phyloP scores from a whole-genome alignment of 176 grass and related monocot species.

The Cenchrus fungigraminus region DNA sequence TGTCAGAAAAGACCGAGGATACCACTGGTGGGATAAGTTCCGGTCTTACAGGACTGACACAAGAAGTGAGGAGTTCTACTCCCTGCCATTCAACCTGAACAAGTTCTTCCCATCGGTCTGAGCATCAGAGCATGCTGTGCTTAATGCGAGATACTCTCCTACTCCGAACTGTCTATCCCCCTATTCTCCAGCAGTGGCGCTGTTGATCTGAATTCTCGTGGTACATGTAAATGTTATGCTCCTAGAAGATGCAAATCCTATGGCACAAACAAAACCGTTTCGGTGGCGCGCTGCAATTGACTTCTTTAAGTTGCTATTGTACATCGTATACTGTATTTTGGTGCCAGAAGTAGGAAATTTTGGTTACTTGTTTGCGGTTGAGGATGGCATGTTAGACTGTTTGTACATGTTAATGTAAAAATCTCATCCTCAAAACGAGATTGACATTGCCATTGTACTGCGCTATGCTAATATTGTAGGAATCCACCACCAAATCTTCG shows the following conservation, averaged over 20 bases:
- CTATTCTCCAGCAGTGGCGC: conserved; percentile 37
- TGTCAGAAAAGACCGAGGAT: conserved; percentile 82
- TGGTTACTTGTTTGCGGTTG: conserved; percentile 36
- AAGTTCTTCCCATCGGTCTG: conserved; percentile 98
- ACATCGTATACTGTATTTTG: conserved; percentile 37
- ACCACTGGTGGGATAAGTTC: conserved; percentile 98
- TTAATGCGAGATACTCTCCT: conserved; percentile 27
- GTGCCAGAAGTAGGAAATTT: conserved; percentile 47
- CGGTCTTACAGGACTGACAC: conserved; percentile 78
- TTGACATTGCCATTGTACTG: conserved; percentile 11
- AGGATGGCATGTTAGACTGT: background rate
- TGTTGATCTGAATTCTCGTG: conserved; percentile 41
- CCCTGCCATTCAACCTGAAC: conserved; percentile 91
- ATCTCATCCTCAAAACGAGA: background rate
- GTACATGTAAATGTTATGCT: conserved; percentile 37
- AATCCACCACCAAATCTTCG: conserved; percentile 8
- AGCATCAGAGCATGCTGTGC: conserved; percentile 53
- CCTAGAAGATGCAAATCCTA: conserved; percentile 23
- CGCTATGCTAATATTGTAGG: conserved; percentile 9
- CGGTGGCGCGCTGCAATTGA: conserved; percentile 26
- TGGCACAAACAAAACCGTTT: conserved; percentile 32
- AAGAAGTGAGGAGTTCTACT: conserved; percentile 92
- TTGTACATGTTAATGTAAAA: conserved; percentile 16
- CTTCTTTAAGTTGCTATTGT: conserved; percentile 37
- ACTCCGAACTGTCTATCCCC: conserved; percentile 26